These are phyloP conservation scores for Talaromyces stipitatus DNA, from an alignment of 495 filamentous ascomycete genomes.

Conservation along the genomic window DNA sequence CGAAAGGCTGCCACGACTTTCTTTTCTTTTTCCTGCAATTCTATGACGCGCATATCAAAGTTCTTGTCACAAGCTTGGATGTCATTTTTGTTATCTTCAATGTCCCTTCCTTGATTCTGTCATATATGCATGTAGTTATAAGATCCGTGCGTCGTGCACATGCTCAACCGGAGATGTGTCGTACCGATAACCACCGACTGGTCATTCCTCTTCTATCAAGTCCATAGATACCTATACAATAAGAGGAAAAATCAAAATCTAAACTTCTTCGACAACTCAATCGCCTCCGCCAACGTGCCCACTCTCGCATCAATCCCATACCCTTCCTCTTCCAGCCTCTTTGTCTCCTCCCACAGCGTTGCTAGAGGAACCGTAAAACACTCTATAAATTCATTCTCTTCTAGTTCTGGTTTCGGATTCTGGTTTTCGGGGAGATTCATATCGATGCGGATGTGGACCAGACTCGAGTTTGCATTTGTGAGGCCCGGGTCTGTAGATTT, in stretches of 20 bases:
- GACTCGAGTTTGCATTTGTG: slow-evolving; percentile 79
- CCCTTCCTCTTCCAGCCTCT: slow-evolving; percentile 61
- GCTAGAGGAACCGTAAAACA: slow-evolving; percentile 65
- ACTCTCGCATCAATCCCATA: slow-evolving; percentile 83
- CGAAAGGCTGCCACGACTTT: too few species aligned
- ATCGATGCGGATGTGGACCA: slow-evolving; percentile 78
- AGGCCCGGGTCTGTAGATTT: slow-evolving; percentile 55
- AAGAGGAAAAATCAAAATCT: slow-evolving; percentile 23
- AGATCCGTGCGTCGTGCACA: too few species aligned
- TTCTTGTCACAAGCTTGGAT: too few species aligned
- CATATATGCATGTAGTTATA: too few species aligned
- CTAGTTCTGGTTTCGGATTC: slow-evolving; percentile 63
- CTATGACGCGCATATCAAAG: too few species aligned
- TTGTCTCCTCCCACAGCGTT: slow-evolving; percentile 59
- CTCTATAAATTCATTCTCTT: slow-evolving; percentile 89
- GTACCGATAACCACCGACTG: too few species aligned
- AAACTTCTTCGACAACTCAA: slow-evolving; percentile 66
- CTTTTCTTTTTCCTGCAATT: too few species aligned
- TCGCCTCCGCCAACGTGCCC: slow-evolving; percentile 76
- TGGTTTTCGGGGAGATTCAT: slow-evolving; percentile 63
- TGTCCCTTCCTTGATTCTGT: too few species aligned
- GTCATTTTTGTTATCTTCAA: too few species aligned
- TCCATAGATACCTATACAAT: too few species aligned
- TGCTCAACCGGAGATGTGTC: too few species aligned
- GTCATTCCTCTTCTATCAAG: too few species aligned